phyloP scores from a whole-genome alignment of 106 monocot species.

The Apostasia ramifera region DNA sequence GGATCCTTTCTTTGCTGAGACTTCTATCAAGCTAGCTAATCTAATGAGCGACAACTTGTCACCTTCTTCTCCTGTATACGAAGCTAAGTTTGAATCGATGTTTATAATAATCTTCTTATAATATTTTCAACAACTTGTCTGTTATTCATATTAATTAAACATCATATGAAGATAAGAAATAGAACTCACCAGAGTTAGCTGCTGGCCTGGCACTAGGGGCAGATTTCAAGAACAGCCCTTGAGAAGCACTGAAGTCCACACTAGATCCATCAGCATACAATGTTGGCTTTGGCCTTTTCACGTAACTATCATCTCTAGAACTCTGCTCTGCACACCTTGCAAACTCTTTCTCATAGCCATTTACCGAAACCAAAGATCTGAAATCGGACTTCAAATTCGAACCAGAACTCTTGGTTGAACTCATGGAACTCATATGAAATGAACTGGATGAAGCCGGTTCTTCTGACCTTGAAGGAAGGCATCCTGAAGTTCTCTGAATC shows the following conservation, averaged over 20 bases:
- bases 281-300: conserved; percentile 16
- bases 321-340: neutral
- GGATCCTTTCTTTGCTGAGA: conserved; percentile 31
- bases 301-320: conserved; percentile 26
- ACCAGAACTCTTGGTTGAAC: neutral
- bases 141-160: neutral
- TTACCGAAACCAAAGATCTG: neutral
- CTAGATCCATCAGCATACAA: conserved; percentile 11
- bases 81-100: no score
- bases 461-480: conserved; percentile 11
- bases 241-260: conserved; percentile 1
- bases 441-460: neutral
- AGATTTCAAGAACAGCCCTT: conserved; percentile 17
- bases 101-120: neutral
- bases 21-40: conserved; percentile 36
- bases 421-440: neutral
- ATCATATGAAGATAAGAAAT: neutral
- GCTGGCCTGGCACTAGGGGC: neutral
- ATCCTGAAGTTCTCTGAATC: conserved; percentile 22
- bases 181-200: conserved; percentile 20
- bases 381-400: neutral
- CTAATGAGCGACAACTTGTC: conserved; percentile 28
- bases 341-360: neutral
- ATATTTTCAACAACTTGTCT: neutral
- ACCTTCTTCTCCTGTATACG: conserved; percentile 14